A percentile compares a stretch with the other conserved stretches of the same genome.
These are phyloP conservation scores for Scutellaria minor DNA, from an alignment of 257 asterid genomes.

Conservation along the genomic window DNA sequence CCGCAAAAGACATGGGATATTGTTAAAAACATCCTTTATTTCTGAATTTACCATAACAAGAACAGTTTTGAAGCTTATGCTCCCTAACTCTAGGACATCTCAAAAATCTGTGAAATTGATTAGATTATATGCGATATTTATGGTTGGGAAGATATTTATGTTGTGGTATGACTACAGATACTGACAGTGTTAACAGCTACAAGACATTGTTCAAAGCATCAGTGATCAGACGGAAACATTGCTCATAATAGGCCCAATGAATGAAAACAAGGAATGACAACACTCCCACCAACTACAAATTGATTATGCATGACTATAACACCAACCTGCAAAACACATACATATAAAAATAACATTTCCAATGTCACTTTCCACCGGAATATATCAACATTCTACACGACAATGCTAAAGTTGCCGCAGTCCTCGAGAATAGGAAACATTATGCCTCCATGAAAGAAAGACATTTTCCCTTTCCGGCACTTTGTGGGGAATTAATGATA, in stretches of 20 bases:
- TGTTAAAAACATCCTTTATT: neutral
- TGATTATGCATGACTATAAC: neutral
- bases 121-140: neutral
- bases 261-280: slow-evolving; percentile 24
- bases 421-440: neutral
- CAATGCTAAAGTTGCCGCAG: neutral
- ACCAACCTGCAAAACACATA: slow-evolving; percentile 5
- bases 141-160: neutral
- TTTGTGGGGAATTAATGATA: slow-evolving; percentile 6
- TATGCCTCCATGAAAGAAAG: neutral
- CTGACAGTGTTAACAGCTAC: neutral
- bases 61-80: neutral
- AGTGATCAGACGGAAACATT: neutral
- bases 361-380: neutral
- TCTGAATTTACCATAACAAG: neutral
- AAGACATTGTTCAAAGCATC: slow-evolving; percentile 15
- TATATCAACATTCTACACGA: neutral
- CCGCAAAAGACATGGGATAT: neutral
- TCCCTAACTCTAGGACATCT: neutral
- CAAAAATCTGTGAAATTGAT: neutral
- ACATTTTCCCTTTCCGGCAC: neutral
- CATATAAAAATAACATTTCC: neutral
- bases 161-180: neutral
- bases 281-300: slow-evolving; percentile 15
- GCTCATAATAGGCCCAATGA: slow-evolving; percentile 7